Percentiles rank a stretch among this genome's conserved stretches.
Conservation (phyloP, 1,284 basidiomycete genomes). For the Apiotrichum domesticum region DNA sequence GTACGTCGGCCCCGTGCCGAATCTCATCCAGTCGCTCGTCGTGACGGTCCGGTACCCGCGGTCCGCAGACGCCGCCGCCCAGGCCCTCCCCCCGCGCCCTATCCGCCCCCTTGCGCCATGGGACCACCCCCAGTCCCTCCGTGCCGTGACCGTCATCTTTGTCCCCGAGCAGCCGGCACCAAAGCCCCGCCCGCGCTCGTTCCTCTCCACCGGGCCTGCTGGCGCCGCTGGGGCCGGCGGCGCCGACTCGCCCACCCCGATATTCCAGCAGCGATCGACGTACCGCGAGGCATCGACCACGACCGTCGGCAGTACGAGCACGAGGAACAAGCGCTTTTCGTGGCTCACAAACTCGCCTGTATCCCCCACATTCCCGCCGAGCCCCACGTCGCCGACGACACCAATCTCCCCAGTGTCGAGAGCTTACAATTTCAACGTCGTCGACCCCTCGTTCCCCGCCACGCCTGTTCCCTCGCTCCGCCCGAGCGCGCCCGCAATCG, state of each 20-base stretch:
- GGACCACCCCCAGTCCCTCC: not conserved
- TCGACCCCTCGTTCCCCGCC: not conserved
- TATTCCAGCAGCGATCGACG: not conserved
- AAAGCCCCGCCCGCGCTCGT: not conserved
- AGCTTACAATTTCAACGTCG: not conserved
- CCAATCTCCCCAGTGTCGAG: not conserved
- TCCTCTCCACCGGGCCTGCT: not conserved
- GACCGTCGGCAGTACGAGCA: no score
- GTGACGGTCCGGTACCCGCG: conserved; percentile 10
- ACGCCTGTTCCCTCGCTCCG: not conserved
- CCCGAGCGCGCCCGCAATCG: not conserved
- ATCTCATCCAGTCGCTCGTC: conserved; percentile 7
- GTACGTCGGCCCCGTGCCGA: conserved; percentile 10
- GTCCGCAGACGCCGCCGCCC: not conserved
- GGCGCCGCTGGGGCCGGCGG: not conserved
- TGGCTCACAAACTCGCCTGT: not conserved
- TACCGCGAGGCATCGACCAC: not conserved
- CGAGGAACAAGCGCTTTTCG: not conserved
- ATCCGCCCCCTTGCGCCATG: conserved; percentile 1
- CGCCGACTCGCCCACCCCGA: not conserved
- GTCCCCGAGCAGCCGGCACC: not conserved
- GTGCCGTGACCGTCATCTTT: not conserved
- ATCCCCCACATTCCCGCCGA: not conserved
- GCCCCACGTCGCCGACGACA: not conserved
- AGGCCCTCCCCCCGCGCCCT: not conserved